Conservation (phyloP, 352 stramenopile genomes). For the Globisporangium abappressorium region DNA sequence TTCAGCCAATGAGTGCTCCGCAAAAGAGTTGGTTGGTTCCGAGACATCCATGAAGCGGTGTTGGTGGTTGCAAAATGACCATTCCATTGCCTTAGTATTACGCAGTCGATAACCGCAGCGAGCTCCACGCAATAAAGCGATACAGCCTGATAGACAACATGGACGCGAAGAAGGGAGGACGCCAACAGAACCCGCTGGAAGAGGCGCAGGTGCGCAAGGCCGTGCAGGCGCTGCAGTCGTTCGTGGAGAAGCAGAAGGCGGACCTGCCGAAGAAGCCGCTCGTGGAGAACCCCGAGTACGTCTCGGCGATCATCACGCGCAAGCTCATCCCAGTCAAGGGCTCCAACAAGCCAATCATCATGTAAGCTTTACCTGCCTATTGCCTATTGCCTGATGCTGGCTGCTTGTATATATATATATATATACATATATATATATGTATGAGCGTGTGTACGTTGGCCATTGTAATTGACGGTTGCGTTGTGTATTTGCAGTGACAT, state of each 20-base stretch:
- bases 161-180: constrained; percentile 56
- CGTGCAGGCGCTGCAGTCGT: constrained; percentile 61
- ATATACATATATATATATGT: neutral
- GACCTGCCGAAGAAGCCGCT: constrained; percentile 56
- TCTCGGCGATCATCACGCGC: constrained; percentile 75
- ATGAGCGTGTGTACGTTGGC: neutral
- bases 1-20: neutral
- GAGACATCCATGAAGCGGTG: neutral
- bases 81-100: neutral
- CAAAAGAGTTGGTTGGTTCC: neutral
- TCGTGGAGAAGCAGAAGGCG: constrained; percentile 48
- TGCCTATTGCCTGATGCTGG: neutral
- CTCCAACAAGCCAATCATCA: constrained; percentile 68
- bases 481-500: constrained; percentile 37
- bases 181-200: constrained; percentile 53
- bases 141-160: constrained; percentile 2
- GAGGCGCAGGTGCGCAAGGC: constrained; percentile 72
- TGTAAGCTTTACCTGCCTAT: constrained; percentile 31
- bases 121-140: neutral
- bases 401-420: neutral
- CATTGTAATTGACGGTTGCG: neutral
- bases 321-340: constrained; percentile 65
- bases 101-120: neutral
- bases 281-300: constrained; percentile 48
- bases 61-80: neutral